Evolutionary conservation across 306 rosid species (phyloP).

Genomic region (Alnus rubra): DNA sequence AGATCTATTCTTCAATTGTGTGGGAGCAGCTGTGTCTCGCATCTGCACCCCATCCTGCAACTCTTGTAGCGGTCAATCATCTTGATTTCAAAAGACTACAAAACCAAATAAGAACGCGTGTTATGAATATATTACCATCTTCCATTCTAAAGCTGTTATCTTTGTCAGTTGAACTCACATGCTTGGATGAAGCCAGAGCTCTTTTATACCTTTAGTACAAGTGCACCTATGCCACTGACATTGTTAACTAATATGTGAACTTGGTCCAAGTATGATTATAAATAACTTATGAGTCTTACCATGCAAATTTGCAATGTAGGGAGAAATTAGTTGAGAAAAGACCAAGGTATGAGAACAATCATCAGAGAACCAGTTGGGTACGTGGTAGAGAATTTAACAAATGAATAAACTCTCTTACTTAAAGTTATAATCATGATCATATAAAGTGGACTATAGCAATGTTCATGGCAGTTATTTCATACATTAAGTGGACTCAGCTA

Average conservation of each 20-base stretch:
- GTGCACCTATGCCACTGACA: neutral
- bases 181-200: neutral
- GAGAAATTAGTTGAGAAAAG: neutral
- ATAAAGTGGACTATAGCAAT: too few species aligned
- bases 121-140: neutral
- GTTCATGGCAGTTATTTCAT: too few species aligned
- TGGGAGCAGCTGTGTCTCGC: neutral
- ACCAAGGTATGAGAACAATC: neutral
- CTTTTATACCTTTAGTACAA: neutral
- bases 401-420: neutral
- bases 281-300: neutral
- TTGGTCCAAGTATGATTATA: neutral
- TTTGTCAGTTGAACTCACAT: neutral
- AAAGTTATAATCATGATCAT: too few species aligned
- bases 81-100: too few species aligned
- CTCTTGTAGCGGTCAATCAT: too few species aligned
- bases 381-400: neutral
- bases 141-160: neutral
- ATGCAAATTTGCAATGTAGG: neutral
- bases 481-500: neutral
- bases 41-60: neutral
- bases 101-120: neutral
- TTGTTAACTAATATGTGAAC: neutral
- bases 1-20: neutral
- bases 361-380: neutral